These are phyloP conservation scores for Melaleuca alternifolia DNA, from an alignment of 345 rosid genomes.

Conservation along the genomic window DNA sequence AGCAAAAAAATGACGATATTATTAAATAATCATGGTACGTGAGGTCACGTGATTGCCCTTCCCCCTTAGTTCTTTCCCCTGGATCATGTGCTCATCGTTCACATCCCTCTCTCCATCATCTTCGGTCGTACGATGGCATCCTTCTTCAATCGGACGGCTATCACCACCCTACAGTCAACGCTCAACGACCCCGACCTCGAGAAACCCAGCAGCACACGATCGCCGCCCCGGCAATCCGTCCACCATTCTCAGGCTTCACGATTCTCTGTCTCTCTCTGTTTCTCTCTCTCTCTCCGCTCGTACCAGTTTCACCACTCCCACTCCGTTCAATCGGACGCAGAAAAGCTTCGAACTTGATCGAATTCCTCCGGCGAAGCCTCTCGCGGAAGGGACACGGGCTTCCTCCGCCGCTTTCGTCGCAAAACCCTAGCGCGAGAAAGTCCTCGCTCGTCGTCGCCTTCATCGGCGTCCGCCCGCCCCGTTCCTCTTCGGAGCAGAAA, in stretches of 20 bases:
- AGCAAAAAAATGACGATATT: not conserved
- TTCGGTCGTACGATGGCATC: not conserved
- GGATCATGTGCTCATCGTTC: not conserved
- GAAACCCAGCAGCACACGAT: not conserved
- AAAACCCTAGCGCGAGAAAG: not conserved
- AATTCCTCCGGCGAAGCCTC: not conserved
- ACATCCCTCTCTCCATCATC: not conserved
- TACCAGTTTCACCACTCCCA: not conserved
- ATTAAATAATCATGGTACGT: not conserved
- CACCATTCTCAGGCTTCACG: not conserved
- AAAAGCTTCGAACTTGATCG: not conserved
- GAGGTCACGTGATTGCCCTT: not conserved
- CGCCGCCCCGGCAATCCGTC: not conserved
- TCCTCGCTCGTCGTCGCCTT: not conserved
- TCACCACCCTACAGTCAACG: not conserved
- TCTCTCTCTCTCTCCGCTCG: not conserved
- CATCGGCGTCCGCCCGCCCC: not conserved
- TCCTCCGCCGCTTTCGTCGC: not conserved
- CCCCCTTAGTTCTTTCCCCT: not conserved
- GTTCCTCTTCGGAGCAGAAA: not conserved
- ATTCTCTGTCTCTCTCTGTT: not conserved
- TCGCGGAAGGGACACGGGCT: not conserved
- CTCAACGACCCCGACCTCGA: not conserved
- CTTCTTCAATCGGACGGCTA: not conserved
- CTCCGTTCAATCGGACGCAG: not conserved